Evolutionary conservation across 106 monocot species (phyloP), one percentile per base, ranked within the genome.

Genomic region (Dendrobium huoshanense): DNA sequence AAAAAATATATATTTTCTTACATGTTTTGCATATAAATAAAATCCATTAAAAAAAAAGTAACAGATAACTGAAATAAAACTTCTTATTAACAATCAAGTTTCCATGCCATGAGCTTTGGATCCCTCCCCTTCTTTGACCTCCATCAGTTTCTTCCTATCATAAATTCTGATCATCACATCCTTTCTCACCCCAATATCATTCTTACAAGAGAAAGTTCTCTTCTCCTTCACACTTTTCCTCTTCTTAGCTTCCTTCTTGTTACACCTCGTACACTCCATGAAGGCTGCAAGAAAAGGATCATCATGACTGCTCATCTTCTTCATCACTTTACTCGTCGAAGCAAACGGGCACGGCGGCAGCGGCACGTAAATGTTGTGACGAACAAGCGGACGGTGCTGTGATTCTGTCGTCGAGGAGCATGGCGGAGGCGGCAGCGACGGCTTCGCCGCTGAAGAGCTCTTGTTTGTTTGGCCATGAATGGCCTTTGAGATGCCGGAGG

Each of bases 211-310:
- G 0, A 79, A 79, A 65, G 20, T 27, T n/a, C 61, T 33, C 56
- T 5, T 24, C 20, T 33, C 17, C 51, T 51, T 51, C 51, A 51
- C 51, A 15, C 29, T 55, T 54, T 51, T 77, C 77, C 49, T 77
- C 24, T 37, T 37, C 37, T 37, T 37, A 37, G 37, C 37, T 37
- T 68, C 54, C 5, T 79, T 79, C 79, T 45, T 68, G 37, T 17
- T 37, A 58, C 77, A 44, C 25, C 68, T 68, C 0, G 79, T 79
- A 47, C 79, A 79, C 79, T 67, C 79, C 68, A 67, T 79, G 67
- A 45, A 79, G 1, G 79, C 79, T 9, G 79, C 79, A 44, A 79
- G 27, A 18, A 79, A 79, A 4, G 79, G 79, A 31, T 80, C 79
- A 4, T 64, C 64, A 44, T 44, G 4, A 44, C 0, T 13, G 4